Conservation (phyloP, 2,329 filamentous ascomycete genomes). For the Phoma herbarum region DNA sequence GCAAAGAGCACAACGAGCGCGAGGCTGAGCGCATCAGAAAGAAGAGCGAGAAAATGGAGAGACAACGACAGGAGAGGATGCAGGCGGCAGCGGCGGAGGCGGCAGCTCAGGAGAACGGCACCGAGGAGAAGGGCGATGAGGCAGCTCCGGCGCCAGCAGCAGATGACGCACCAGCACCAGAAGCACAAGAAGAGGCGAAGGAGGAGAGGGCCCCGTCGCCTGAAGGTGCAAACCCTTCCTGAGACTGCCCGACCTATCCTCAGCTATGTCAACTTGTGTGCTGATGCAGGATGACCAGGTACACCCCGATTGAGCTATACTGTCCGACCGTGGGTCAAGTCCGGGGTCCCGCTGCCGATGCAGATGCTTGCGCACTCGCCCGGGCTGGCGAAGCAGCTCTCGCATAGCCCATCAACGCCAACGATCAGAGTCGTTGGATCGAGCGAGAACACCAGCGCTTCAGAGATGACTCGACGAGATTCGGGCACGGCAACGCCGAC, state of each 20-base stretch:
- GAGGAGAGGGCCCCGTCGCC: slow-evolving; percentile 38
- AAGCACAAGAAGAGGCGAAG: slow-evolving; percentile 39
- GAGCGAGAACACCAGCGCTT: neutral
- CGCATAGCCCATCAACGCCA: neutral
- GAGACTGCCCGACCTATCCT: slow-evolving; percentile 30
- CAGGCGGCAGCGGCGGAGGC: slow-evolving; percentile 37
- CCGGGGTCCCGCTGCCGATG: slow-evolving; percentile 29
- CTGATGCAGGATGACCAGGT: slow-evolving; percentile 38
- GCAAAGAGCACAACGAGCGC: slow-evolving; percentile 74
- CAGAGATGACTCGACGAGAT: neutral
- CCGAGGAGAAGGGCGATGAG: slow-evolving; percentile 38
- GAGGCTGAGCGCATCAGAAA: slow-evolving; percentile 58
- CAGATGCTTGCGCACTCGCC: slow-evolving; percentile 24
- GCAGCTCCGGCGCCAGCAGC: slow-evolving; percentile 15
- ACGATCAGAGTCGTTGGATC: neutral
- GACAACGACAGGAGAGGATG: slow-evolving; percentile 43
- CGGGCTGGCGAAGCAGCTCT: slow-evolving; percentile 2
- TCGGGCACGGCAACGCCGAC: slow-evolving; percentile 14
- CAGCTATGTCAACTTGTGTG: slow-evolving; percentile 24
- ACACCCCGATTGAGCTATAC: slow-evolving; percentile 32
- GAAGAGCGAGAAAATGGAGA: slow-evolving; percentile 56
- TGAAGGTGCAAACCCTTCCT: slow-evolving; percentile 49
- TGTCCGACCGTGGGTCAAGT: slow-evolving; percentile 43
- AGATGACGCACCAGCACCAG: slow-evolving; percentile 28
- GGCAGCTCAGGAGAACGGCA: slow-evolving; percentile 28